Evolutionary conservation across 1,139 yeast species (phyloP).

Genomic region (Debaryomyces sp.): DNA sequence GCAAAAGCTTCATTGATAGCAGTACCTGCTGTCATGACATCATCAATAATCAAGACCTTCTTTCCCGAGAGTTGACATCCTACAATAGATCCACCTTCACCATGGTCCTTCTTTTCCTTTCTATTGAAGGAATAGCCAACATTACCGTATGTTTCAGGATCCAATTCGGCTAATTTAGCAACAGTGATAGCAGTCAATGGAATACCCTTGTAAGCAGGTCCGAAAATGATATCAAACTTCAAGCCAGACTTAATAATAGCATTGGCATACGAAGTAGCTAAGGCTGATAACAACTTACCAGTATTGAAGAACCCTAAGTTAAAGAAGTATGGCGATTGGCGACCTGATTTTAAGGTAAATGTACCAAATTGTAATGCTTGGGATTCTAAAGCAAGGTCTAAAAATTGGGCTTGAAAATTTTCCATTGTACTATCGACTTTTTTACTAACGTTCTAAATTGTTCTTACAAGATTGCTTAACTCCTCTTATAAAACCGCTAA

Average conservation of each 20-base stretch:
- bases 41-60: slow-evolving; percentile 84
- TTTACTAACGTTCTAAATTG: neutral
- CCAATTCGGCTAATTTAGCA: slow-evolving; percentile 88
- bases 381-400: slow-evolving; percentile 79
- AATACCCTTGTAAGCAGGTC: slow-evolving; percentile 98
- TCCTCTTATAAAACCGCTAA: slow-evolving; percentile 1
- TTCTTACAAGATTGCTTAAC: neutral
- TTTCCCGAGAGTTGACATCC: slow-evolving; percentile 77
- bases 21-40: slow-evolving; percentile 98
- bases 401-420: slow-evolving; percentile 63
- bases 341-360: slow-evolving; percentile 89
- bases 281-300: slow-evolving; percentile 72
- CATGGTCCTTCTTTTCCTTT: slow-evolving; percentile 96
- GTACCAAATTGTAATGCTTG: slow-evolving; percentile 84
- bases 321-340: slow-evolving; percentile 95
- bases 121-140: slow-evolving; percentile 78
- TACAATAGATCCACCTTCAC: slow-evolving; percentile 96
- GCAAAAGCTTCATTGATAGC: slow-evolving; percentile 94
- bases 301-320: slow-evolving; percentile 88
- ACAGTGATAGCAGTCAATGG: slow-evolving; percentile 93
- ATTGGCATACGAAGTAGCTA: slow-evolving; percentile 87
- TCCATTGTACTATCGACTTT: slow-evolving; percentile 18
- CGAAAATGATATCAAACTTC: slow-evolving; percentile 88
- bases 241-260: slow-evolving; percentile 81
- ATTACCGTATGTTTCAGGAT: slow-evolving; percentile 68